These are phyloP conservation scores for Phanerochaete carnosa DNA, from an alignment of 768 basidiomycete genomes.

Conservation along the genomic window DNA sequence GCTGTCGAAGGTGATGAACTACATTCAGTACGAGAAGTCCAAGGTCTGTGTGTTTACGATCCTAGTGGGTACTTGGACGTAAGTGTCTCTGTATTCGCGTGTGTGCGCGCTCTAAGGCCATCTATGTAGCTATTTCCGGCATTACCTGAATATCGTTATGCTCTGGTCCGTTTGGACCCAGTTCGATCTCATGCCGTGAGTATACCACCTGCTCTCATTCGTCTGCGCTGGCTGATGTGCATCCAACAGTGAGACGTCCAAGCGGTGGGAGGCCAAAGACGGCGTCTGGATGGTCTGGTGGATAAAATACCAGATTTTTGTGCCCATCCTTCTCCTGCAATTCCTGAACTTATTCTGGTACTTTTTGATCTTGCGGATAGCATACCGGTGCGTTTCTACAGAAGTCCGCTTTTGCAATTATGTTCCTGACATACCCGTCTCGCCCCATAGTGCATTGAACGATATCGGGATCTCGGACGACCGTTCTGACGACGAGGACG, in stretches of 20 bases:
- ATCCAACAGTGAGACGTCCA: slow-evolving; percentile 45
- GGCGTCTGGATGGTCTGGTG: slow-evolving; percentile 73
- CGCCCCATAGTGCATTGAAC: slow-evolving; percentile 50
- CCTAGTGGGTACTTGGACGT: slow-evolving; percentile 83
- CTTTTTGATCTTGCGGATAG: slow-evolving; percentile 75
- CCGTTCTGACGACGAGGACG: slow-evolving; percentile 76
- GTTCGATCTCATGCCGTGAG: slow-evolving; percentile 72
- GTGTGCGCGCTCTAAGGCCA: background rate
- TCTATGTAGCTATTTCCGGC: slow-evolving; percentile 94
- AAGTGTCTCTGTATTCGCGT: slow-evolving; percentile 25
- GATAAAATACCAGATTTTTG: slow-evolving; percentile 82
- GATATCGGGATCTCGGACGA: slow-evolving; percentile 56
- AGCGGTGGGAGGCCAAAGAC: slow-evolving; percentile 53
- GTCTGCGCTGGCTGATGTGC: background rate
- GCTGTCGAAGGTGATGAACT: slow-evolving; percentile 87
- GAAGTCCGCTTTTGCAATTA: background rate
- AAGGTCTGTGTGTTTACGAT: slow-evolving; percentile 60
- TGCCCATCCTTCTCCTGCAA: slow-evolving; percentile 72
- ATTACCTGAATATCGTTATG: slow-evolving; percentile 84
- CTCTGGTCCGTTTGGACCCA: slow-evolving; percentile 86
- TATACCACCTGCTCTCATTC: slow-evolving; percentile 14
- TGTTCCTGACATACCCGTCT: background rate
- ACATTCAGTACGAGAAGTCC: slow-evolving; percentile 63
- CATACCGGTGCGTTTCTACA: slow-evolving; percentile 52
- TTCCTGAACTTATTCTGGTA: slow-evolving; percentile 94